Evolutionary conservation across 2,329 filamentous ascomycete genomes (phyloP).

Genomic region (Diaporthe citriasiana): DNA sequence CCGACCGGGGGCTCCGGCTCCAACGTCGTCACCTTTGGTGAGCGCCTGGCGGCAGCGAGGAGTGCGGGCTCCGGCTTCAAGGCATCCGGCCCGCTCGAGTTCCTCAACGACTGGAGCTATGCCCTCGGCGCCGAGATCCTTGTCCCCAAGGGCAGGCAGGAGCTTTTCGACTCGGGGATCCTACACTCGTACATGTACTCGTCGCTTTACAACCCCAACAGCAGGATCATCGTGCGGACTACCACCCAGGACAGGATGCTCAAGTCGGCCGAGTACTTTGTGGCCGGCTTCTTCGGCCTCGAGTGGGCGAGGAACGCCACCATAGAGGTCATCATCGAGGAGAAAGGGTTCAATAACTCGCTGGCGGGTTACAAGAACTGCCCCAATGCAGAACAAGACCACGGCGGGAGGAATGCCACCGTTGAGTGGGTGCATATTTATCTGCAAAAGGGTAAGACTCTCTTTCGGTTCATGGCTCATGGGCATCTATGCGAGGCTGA

Average conservation of each 20-base stretch:
- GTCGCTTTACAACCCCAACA: conserved; percentile 77
- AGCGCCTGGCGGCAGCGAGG: conserved; percentile 68
- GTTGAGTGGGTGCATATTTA: conserved; percentile 75
- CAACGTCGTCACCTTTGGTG: conserved; percentile 67
- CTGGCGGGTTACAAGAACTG: conserved; percentile 78
- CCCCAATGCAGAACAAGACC: conserved; percentile 69
- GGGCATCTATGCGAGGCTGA: background rate
- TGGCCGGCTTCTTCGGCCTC: conserved; percentile 84
- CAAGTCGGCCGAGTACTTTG: conserved; percentile 82
- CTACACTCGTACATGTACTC: conserved; percentile 82
- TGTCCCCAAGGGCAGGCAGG: conserved; percentile 77
- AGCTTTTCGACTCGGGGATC: conserved; percentile 77
- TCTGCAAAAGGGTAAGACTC: conserved; percentile 66
- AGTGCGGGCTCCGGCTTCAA: conserved; percentile 57
- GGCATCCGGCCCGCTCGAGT: conserved; percentile 72
- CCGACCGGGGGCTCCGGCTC: conserved; percentile 70
- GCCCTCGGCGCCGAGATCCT: conserved; percentile 79
- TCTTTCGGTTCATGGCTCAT: conserved; percentile 13
- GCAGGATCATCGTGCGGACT: conserved; percentile 80
- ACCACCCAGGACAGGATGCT: conserved; percentile 85
- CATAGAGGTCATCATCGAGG: conserved; percentile 80
- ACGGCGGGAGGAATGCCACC: conserved; percentile 66
- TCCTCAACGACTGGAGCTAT: conserved; percentile 79
- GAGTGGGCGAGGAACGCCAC: conserved; percentile 81
- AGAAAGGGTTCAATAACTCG: conserved; percentile 75